These are phyloP conservation scores for Trapa bicornis DNA, from an alignment of 345 rosid genomes.

Conservation along the genomic window DNA sequence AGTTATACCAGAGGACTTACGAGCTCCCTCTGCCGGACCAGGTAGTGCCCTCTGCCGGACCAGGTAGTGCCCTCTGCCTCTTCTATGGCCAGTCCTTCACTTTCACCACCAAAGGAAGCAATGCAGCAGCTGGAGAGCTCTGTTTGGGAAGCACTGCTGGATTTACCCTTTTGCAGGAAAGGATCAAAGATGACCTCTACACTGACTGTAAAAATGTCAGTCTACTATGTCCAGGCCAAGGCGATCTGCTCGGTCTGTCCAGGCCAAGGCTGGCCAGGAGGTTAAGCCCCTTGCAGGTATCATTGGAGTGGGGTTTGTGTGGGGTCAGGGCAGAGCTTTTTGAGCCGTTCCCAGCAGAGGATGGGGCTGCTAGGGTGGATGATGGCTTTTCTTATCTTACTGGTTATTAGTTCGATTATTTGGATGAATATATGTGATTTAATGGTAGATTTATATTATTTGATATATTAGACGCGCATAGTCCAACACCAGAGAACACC, in stretches of 20 bases:
- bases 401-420: too few species aligned
- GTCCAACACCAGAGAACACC: background rate
- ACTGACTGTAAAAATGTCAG: conserved; percentile 20
- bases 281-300: conserved; percentile 3
- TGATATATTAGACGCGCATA: background rate
- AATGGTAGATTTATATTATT: too few species aligned
- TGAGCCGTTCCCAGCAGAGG: conserved; percentile 8
- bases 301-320: conserved; percentile 6
- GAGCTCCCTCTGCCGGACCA: conserved; percentile 20
- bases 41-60: conserved; percentile 14
- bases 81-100: conserved; percentile 6
- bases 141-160: conserved; percentile 12
- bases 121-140: conserved; percentile 7
- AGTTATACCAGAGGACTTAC: conserved; percentile 12
- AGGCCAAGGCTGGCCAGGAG: conserved; percentile 1
- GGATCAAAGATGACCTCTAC: conserved; percentile 10
- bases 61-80: conserved; percentile 12
- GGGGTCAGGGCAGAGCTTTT: conserved; percentile 12
- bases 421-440: too few species aligned
- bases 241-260: conserved; percentile 6
- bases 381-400: background rate
- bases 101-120: background rate
- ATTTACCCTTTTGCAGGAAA: conserved; percentile 17
- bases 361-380: conserved; percentile 3
- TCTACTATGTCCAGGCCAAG: conserved; percentile 12